Conservation (phyloP, 2,329 filamentous ascomycete genomes). For the Hortaea sp. region DNA sequence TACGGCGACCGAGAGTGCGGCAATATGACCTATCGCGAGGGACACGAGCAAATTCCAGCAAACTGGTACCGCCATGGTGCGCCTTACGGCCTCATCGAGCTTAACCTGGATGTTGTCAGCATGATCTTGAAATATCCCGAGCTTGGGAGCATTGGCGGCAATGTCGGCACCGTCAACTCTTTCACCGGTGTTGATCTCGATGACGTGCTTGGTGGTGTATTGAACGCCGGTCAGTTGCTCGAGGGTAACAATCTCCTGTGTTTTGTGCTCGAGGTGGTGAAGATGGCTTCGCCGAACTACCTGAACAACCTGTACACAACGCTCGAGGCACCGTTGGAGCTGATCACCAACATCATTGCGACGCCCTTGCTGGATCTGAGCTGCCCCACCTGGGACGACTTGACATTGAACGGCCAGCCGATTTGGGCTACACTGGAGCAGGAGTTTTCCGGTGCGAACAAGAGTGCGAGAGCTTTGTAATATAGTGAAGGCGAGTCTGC, state of each 20-base stretch:
- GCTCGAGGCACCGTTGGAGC: neutral
- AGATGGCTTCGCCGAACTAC: conserved; percentile 23
- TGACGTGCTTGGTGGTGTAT: conserved; percentile 19
- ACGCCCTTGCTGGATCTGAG: neutral
- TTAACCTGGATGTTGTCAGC: conserved; percentile 13
- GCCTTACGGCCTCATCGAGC: conserved; percentile 16
- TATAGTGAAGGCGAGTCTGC: neutral
- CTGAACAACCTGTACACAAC: conserved; percentile 18
- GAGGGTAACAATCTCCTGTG: conserved; percentile 30
- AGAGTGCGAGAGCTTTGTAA: neutral
- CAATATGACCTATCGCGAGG: conserved; percentile 6
- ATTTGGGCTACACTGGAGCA: neutral
- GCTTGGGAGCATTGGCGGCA: conserved; percentile 20
- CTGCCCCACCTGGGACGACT: neutral
- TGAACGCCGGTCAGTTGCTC: conserved; percentile 11
- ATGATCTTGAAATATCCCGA: conserved; percentile 18
- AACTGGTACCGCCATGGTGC: conserved; percentile 13
- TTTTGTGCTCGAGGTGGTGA: conserved; percentile 24
- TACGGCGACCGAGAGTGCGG: conserved; percentile 16
- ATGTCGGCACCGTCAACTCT: conserved; percentile 14
- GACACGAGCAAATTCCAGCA: conserved; percentile 17
- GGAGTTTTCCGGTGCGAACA: conserved; percentile 1
- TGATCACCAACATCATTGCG: neutral
- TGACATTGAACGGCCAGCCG: neutral
- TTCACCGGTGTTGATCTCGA: conserved; percentile 16